Percentiles rank a stretch among this genome's conserved stretches.
phyloP scores from a whole-genome alignment of 2,329 filamentous ascomycete genomes.

The Trichoderma lentiforme region DNA sequence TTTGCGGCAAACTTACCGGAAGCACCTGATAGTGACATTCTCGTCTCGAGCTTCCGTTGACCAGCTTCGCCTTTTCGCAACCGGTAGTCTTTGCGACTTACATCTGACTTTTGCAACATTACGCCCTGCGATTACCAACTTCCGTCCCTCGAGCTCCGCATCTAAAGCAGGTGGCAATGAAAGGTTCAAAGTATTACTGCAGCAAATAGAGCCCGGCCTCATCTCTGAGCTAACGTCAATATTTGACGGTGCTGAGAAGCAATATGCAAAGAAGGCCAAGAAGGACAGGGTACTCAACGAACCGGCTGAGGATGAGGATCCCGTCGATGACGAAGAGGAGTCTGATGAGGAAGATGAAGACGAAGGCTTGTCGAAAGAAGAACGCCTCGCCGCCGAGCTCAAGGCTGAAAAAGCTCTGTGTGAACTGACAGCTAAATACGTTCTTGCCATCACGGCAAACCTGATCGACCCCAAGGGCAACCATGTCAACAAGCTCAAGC shows the following conservation, averaged over 20 bases:
- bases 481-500: conserved; percentile 61
- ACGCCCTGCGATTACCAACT: conserved; percentile 50
- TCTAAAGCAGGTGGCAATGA: conserved; percentile 26
- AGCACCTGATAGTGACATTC: conserved; percentile 64
- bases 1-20: conserved; percentile 55
- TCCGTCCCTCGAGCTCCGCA: conserved; percentile 27
- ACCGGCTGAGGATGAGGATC: conserved; percentile 69
- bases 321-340: conserved; percentile 59
- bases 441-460: conserved; percentile 72
- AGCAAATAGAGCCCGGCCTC: conserved; percentile 61
- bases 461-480: conserved; percentile 65
- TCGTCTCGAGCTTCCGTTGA: conserved; percentile 69
- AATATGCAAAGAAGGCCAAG: conserved; percentile 67
- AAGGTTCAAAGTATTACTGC: conserved; percentile 50
- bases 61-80: conserved; percentile 71
- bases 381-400: conserved; percentile 63
- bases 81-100: conserved; percentile 75
- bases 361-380: conserved; percentile 51
- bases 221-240: conserved; percentile 71
- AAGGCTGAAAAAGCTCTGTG: conserved; percentile 83
- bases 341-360: conserved; percentile 53
- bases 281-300: conserved; percentile 56
- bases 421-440: conserved; percentile 78
- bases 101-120: conserved; percentile 76
- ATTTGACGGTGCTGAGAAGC: conserved; percentile 72